These are phyloP conservation scores for Ophiostoma triangulosporum DNA, from an alignment of 2,329 filamentous ascomycete species.

Conservation along the genomic window DNA sequence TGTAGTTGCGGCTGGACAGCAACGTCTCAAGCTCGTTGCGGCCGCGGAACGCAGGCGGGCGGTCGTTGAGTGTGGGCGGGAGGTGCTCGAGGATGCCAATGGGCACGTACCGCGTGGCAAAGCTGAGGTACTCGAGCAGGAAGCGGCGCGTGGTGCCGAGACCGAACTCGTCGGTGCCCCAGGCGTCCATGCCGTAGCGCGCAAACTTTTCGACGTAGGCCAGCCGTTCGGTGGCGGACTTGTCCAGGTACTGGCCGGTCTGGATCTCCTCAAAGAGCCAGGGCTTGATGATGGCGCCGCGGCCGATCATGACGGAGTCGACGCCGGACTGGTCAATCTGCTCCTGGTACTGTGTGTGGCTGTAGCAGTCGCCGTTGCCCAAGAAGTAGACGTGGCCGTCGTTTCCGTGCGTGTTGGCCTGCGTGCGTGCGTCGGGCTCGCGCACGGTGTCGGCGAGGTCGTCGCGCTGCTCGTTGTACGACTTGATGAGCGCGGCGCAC, in stretches of 20 bases:
- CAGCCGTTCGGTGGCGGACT: constrained; percentile 77
- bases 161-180: constrained; percentile 91
- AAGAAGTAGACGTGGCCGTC: constrained; percentile 64
- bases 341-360: constrained; percentile 72
- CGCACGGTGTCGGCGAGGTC: constrained; percentile 58
- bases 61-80: constrained; percentile 77
- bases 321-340: constrained; percentile 67
- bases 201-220: constrained; percentile 78
- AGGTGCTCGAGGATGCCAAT: constrained; percentile 78
- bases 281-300: constrained; percentile 90
- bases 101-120: constrained; percentile 82
- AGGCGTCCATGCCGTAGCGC: constrained; percentile 80
- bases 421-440: constrained; percentile 63
- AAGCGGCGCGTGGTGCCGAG: constrained; percentile 85
- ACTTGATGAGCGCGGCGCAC: constrained; percentile 71
- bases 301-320: constrained; percentile 93
- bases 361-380: constrained; percentile 94
- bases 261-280: constrained; percentile 98
- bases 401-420: constrained; percentile 49
- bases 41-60: constrained; percentile 71
- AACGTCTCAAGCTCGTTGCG: constrained; percentile 90
- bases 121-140: constrained; percentile 90
- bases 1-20: constrained; percentile 78
- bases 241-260: constrained; percentile 86
- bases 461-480: constrained; percentile 57